Evolutionary conservation across 805 yeast species (phyloP).

Genomic region (Saccharomycopsis olivae): DNA sequence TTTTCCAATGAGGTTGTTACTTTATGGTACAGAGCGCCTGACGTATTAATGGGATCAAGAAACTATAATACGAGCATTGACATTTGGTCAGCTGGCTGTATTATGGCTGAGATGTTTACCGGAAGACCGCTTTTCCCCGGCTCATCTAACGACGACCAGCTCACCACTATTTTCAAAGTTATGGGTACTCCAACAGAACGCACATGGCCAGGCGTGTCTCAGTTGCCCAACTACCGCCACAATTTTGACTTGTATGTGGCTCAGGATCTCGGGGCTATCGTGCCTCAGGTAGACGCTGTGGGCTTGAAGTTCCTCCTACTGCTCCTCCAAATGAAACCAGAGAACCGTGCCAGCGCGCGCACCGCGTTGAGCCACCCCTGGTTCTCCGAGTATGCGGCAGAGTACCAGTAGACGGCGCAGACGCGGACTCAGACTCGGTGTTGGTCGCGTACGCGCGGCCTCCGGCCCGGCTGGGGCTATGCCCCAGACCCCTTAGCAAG

Average conservation of each 20-base stretch:
- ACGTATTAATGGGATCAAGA: constrained; percentile 68
- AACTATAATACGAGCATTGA: constrained; percentile 95
- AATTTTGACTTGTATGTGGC: constrained; percentile 82
- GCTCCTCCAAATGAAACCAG: constrained; percentile 43
- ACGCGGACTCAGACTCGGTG: too few relatives aligned
- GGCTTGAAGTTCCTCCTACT: constrained; percentile 65
- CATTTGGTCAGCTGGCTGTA: constrained; percentile 98
- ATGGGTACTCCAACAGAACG: constrained; percentile 96
- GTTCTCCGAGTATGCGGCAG: too few relatives aligned
- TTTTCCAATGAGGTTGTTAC: constrained; percentile 97
- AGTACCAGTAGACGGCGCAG: too few relatives aligned
- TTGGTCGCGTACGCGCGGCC: too few relatives aligned
- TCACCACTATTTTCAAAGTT: constrained; percentile 79
- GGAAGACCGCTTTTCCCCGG: constrained; percentile 97
- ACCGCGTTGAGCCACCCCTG: too few relatives aligned
- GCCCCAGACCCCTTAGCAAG: too few relatives aligned
- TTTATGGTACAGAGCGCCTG: constrained; percentile 54
- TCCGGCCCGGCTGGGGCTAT: too few relatives aligned
- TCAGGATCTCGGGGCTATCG: constrained; percentile 65
- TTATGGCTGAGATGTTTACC: constrained; percentile 96
- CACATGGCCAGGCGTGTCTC: constrained; percentile 96
- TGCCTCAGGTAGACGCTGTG: constrained; percentile 59
- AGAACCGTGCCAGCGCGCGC: too few relatives aligned
- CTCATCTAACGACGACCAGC: constrained; percentile 90
- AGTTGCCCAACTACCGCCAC: constrained; percentile 75